A percentile compares a stretch with the other conserved stretches of the same genome.
Evolutionary conservation across 164 flowering plant species (phyloP).

Genomic region (Amborella trichopoda): DNA sequence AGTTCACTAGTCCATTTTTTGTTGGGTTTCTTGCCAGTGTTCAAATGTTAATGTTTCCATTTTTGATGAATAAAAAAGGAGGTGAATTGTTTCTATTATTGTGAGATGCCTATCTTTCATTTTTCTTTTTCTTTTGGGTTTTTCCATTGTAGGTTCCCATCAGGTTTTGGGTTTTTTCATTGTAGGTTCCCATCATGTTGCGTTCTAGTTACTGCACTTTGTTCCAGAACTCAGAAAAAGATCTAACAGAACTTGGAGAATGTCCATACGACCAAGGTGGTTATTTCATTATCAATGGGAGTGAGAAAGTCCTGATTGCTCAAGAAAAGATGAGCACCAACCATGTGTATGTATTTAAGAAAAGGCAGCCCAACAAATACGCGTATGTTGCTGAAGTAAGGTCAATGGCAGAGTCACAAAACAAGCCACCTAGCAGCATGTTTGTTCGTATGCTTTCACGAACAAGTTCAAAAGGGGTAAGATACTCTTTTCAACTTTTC

Average conservation of each 20-base stretch:
- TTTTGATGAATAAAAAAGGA: no score
- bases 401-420: slow-evolving; percentile 95
- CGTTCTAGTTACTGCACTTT: slow-evolving; percentile 93
- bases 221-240: slow-evolving; percentile 87
- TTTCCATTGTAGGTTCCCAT: no score
- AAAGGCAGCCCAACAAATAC: slow-evolving; percentile 97
- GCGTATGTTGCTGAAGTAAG: slow-evolving; percentile 94
- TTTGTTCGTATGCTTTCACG: slow-evolving; percentile 99
- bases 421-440: slow-evolving; percentile 94
- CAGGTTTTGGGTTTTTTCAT: no score
- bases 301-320: slow-evolving; percentile 96
- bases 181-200: slow-evolving; percentile 95
- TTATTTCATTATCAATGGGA: slow-evolving; percentile 93
- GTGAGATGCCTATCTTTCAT: no score
- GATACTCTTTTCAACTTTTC: no score
- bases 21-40: no score
- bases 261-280: slow-evolving; percentile 99
- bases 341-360: slow-evolving; percentile 97
- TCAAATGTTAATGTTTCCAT: no score
- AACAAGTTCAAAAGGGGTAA: slow-evolving; percentile 93
- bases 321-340: slow-evolving; percentile 99
- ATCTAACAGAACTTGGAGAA: slow-evolving; percentile 96
- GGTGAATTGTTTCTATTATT: no score
- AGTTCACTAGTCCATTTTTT: background rate
- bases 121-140: no score